Base-by-base conservation (phyloP, 2,329 filamentous ascomycete genomes). In the Fusarium lyarnte region DNA sequence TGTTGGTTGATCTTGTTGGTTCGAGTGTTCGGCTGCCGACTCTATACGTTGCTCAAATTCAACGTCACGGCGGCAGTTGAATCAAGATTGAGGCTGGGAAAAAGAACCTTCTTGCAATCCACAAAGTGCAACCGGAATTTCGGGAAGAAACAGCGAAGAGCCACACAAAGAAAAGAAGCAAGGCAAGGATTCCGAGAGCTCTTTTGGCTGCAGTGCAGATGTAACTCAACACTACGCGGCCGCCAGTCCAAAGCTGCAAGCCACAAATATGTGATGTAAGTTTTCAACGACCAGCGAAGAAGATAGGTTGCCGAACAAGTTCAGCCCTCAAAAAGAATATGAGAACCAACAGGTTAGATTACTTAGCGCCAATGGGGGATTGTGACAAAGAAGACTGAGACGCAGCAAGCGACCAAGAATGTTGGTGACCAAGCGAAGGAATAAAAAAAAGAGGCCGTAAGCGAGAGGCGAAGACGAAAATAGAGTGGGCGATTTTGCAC, bases 211-310 rank as follows among this genome's bases (percentile, higher is more conserved):
- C 55, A 66, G 57, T 70, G 70, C 66, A 73, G 70, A 70, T 70
- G 70, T 41, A 66, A 73, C 69, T 52, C 69, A 35, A 69, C 54
- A 46, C 57, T 25, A 66, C 41, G 36, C 35, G 41, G 55, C 42
- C 51, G 35, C 62, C 49, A 69, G 60, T 65, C 45, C 49, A 51
- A 60, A 72, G 64, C 58, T 72, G 70, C 70, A 73, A 61, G 66
- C 47, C 58, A 69, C 70, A 60, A 51, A 53, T 63, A 67, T 73
- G 70, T 73, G 70, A 73, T 73, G 58, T 52, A 72, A 72, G 66
- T 61, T 54, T 73, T 54, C 64, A 74, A 73, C 58, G 68, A 66
- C 70, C 59, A 66, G 70, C 70, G 70, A 64, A 66, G 62, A 73
- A 66, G 51, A 69, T 35, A 41, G 59, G 57, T 54, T 55, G 38